Conservation (phyloP, 345 rosid genomes). For the Excoecaria cochinchinensis region DNA sequence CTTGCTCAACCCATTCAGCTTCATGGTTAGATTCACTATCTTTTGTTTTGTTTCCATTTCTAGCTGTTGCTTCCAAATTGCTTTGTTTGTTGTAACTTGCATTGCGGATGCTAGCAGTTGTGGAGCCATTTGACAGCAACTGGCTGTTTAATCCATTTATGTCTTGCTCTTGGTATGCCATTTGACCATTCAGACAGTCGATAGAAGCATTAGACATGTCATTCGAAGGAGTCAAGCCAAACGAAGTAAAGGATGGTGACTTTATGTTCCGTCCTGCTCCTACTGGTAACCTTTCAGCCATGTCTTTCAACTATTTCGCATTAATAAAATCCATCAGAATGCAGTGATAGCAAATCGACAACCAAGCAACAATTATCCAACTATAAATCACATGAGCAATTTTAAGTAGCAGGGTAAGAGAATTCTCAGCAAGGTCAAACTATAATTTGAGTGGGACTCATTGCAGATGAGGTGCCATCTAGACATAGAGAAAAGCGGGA, state of each 20-base stretch:
- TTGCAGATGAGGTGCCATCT: too few species aligned
- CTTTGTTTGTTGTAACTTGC: conserved; percentile 51
- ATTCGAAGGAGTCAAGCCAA: conserved; percentile 48
- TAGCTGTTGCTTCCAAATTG: conserved; percentile 53
- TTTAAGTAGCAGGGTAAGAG: too few species aligned
- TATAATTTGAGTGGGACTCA: too few species aligned
- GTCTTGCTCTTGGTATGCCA: conserved; percentile 22
- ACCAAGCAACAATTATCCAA: too few species aligned
- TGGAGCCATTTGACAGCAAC: conserved; percentile 51
- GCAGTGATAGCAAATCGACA: too few species aligned
- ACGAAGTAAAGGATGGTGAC: conserved; percentile 45
- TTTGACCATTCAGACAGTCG: conserved; percentile 28
- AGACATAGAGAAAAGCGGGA: too few species aligned
- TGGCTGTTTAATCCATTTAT: conserved; percentile 25
- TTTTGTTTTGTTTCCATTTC: conserved; percentile 60
- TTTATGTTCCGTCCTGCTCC: conserved; percentile 15
- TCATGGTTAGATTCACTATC: conserved; percentile 68
- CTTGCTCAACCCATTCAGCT: conserved; percentile 95
- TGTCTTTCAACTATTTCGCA: too few species aligned
- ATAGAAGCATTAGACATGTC: conserved; percentile 16
- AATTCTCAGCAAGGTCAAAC: too few species aligned
- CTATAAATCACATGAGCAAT: too few species aligned
- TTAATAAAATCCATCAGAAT: too few species aligned
- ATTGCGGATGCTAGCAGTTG: conserved; percentile 42
- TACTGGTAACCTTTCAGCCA: too few species aligned